Conservation (phyloP, 1,284 basidiomycete species). For the Apiotrichum gamsii region DNA sequence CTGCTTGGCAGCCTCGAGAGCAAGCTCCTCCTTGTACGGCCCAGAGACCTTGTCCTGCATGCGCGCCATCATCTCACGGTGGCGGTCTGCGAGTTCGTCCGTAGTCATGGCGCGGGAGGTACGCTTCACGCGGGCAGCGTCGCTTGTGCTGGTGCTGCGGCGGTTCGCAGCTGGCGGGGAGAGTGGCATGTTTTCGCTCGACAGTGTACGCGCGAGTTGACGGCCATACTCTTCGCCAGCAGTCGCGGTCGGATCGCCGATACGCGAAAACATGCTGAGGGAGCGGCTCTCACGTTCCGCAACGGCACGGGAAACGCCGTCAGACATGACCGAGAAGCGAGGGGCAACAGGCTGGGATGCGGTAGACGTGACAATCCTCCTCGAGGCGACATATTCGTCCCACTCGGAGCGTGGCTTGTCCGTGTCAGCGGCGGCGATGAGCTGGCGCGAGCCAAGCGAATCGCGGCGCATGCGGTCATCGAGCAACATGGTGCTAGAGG, state of each 20-base stretch:
- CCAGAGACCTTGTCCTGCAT: constrained; percentile 40
- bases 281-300: constrained; percentile 3
- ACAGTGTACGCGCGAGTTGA: constrained; percentile 9
- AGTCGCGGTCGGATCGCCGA: neutral
- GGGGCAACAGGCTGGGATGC: neutral
- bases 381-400: constrained; percentile 34
- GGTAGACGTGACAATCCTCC: constrained; percentile 34
- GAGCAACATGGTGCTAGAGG: neutral
- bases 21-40: constrained; percentile 32
- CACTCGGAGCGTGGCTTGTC: constrained; percentile 23
- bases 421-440: neutral
- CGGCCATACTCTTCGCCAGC: constrained; percentile 12
- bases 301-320: constrained; percentile 8
- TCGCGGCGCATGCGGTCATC: constrained; percentile 2
- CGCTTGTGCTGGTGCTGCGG: neutral
- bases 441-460: constrained; percentile 1
- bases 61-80: constrained; percentile 35
- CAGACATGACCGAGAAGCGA: constrained; percentile 8
- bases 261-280: neutral
- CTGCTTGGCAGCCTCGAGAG: constrained; percentile 19
- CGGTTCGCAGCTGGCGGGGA: neutral
- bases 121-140: neutral
- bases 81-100: constrained; percentile 44
- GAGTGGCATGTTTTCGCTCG: neutral
- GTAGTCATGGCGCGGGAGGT: constrained; percentile 33